Evolutionary conservation across 495 filamentous ascomycete species (phyloP), one percentile per base, ranked within the genome.

Genomic region (Chaetomium cochliodes): DNA sequence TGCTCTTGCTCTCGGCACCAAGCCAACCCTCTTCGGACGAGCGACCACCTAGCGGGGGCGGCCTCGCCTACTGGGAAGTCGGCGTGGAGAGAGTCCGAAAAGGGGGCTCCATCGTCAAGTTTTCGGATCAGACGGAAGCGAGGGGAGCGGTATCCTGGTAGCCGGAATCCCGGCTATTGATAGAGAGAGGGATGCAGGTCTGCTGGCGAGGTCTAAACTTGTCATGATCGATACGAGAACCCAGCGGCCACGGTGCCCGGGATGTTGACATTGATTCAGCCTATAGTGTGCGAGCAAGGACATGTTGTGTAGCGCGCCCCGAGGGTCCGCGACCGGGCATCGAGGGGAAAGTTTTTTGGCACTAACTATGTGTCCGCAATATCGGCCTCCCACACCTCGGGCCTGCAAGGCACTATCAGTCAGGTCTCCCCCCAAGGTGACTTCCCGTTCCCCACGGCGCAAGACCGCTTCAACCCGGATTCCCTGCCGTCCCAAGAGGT

Each of bases 41-140:
- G 26, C 37, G 39, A 22, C 59, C 49, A 62, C 52, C 54, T 55
- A 58, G 11, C 41, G 37, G 23, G 23, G 56, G 39, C 37, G 62
- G 42, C 47, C 15, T 52, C 46, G 47, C 15, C 16, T 62, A 63
- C 54, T 66, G 63, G 72, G 65, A 66, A 66, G 47, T 28, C 59
- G 53, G 58, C 49, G 65, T 72, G 71, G 69, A 72, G 73, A 73
- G 71, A 70, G 69, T 73, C 73, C 73, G 69, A 42, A 66, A 56
- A 54, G 63, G 52, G 22, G 65, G 44, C 23, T 42, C 46, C 18
- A 33, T 49, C 60, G 55, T 28, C 51, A 26, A 33, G 26, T 3
- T 22, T 25, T 20, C 22, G 28, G 5, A 52, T 3, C 20, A 15
- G 15, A 16, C 16, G 39, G 39, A 46, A 23, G 42, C 23, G 47